Evolutionary conservation across 176 grass and related monocot genomes (phyloP).

Genomic region (Oryza brachyantha): DNA sequence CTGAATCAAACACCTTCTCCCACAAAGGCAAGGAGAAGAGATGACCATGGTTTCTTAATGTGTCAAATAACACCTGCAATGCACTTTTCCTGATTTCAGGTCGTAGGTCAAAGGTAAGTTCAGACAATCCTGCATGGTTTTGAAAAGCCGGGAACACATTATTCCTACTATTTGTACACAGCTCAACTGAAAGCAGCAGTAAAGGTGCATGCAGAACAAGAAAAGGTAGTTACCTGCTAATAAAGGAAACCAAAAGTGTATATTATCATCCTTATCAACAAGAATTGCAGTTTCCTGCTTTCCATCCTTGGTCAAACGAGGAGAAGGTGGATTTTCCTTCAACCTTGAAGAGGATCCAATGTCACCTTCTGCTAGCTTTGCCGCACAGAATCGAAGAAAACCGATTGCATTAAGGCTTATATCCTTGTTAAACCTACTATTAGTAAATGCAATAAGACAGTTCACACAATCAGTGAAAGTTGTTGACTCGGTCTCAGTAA

Average conservation of each 20-base stretch:
- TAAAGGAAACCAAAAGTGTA: slow-evolving; percentile 99
- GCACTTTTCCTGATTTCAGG: slow-evolving; percentile 97
- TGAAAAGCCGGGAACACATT: slow-evolving; percentile 26
- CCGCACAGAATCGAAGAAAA: slow-evolving; percentile 98
- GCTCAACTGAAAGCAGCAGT: slow-evolving; percentile 21
- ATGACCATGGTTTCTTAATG: slow-evolving; percentile 95
- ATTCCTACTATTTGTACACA: slow-evolving; percentile 27
- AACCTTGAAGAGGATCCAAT: slow-evolving; percentile 76
- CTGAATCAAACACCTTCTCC: slow-evolving; percentile 99
- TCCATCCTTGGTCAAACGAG: slow-evolving; percentile 61
- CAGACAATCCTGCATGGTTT: slow-evolving; percentile 80
- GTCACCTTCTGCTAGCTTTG: slow-evolving; percentile 94
- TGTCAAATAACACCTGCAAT: slow-evolving; percentile 97
- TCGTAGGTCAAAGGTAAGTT: slow-evolving; percentile 98
- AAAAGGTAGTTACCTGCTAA: slow-evolving; percentile 68
- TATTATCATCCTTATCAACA: slow-evolving; percentile 84
- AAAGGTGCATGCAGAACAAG: slow-evolving; percentile 18
- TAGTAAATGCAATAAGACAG: slow-evolving; percentile 98
- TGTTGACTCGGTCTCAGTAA: slow-evolving; percentile 90
- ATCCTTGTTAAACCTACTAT: slow-evolving; percentile 96
- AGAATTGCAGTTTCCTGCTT: slow-evolving; percentile 65
- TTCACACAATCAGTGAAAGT: slow-evolving; percentile 98
- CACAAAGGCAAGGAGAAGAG: slow-evolving; percentile 97
- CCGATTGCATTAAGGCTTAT: slow-evolving; percentile 99
- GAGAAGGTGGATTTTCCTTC: slow-evolving; percentile 70